Conservation (phyloP, 768 basidiomycete species). For the Ramaria sp. region DNA sequence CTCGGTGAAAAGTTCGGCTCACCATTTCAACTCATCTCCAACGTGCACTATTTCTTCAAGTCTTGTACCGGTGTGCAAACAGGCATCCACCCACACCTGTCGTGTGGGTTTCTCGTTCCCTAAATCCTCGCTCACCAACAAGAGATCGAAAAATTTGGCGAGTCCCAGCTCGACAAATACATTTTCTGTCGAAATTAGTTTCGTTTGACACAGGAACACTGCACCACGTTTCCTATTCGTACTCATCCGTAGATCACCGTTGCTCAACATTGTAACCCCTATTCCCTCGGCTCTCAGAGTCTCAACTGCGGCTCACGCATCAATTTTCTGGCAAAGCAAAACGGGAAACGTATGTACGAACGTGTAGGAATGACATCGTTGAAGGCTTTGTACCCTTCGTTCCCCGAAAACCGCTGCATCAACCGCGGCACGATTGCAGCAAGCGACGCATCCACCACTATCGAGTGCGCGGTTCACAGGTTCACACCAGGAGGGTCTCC, state of each 20-base stretch:
- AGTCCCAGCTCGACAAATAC: conserved; percentile 53
- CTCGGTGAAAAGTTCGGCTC: conserved; percentile 13
- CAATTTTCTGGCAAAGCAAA: background rate
- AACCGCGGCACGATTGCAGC: conserved; percentile 46
- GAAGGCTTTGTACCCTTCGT: conserved; percentile 55
- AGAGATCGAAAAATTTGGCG: conserved; percentile 33
- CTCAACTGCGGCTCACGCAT: conserved; percentile 26
- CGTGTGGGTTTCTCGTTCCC: conserved; percentile 57
- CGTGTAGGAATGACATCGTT: conserved; percentile 38
- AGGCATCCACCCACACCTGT: conserved; percentile 45
- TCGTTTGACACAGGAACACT: no score
- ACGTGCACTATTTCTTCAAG: conserved; percentile 50
- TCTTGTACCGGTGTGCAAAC: conserved; percentile 22
- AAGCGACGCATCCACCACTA: conserved; percentile 46
- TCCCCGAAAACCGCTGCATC: conserved; percentile 58
- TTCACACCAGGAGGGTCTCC: no score
- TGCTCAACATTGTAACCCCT: conserved; percentile 53
- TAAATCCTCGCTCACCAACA: conserved; percentile 63
- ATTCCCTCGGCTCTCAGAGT: conserved; percentile 34
- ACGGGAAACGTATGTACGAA: conserved; percentile 19
- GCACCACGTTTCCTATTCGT: no score
- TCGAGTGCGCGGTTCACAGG: background rate
- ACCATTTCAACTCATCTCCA: conserved; percentile 66
- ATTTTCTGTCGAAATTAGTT: conserved; percentile 18
- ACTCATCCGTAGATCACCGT: conserved; percentile 67